These are phyloP conservation scores for Neophaeococcomyces mojaviensis DNA, from an alignment of 2,329 filamentous ascomycete genomes.

Conservation along the genomic window DNA sequence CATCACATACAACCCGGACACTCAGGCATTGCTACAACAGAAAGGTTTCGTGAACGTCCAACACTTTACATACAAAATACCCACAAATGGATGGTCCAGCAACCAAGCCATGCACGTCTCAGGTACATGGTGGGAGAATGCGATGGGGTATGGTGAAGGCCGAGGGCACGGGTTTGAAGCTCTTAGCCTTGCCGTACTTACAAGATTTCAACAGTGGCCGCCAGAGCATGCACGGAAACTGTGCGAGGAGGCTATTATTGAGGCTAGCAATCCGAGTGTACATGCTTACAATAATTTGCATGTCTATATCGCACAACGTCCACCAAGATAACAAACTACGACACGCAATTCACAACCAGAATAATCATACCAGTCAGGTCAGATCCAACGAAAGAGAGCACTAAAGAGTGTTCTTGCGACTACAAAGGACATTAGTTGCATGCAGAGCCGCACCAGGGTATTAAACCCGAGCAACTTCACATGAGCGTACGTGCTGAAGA, in stretches of 20 bases:
- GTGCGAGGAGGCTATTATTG: constrained; percentile 54
- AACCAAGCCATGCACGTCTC: constrained; percentile 59
- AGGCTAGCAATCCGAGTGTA: constrained; percentile 61
- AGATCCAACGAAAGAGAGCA: too few relatives aligned
- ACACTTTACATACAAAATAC: constrained; percentile 60
- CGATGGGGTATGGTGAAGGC: constrained; percentile 55
- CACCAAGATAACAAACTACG: too few relatives aligned
- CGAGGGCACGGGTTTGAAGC: constrained; percentile 48
- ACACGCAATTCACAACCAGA: too few relatives aligned
- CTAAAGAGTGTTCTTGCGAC: too few relatives aligned
- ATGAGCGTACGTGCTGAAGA: too few relatives aligned
- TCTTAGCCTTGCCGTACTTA: constrained; percentile 66
- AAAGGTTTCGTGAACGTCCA: constrained; percentile 75
- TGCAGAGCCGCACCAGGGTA: too few relatives aligned
- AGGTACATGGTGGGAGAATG: constrained; percentile 77
- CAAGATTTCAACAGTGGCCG: constrained; percentile 55
- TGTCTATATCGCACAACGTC: constrained; percentile 24
- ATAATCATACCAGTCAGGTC: too few relatives aligned
- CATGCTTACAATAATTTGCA: constrained; percentile 59
- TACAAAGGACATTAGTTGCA: too few relatives aligned
- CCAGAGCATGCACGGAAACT: constrained; percentile 57
- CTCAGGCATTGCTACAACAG: constrained; percentile 52
- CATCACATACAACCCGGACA: constrained; percentile 56
- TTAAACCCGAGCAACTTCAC: too few relatives aligned
- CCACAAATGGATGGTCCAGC: constrained; percentile 65